Evolutionary conservation across 441 rosid species (phyloP).

Genomic region (Erysimum cheiri): DNA sequence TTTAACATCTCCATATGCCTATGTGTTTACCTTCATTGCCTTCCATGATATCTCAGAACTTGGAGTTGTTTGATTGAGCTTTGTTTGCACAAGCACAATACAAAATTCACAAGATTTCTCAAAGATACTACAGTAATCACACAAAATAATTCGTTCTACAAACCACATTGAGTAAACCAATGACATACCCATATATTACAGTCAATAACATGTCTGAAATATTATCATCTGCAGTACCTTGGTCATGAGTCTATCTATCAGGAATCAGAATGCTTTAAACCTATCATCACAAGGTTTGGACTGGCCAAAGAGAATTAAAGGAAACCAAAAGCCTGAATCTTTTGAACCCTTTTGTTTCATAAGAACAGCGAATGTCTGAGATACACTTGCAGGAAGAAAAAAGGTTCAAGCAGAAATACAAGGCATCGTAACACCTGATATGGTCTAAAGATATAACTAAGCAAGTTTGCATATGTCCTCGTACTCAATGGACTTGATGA

Average conservation of each 20-base stretch:
- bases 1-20: too few relatives aligned
- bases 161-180: constrained; percentile 1
- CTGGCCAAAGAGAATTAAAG: neutral
- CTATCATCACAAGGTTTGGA: neutral
- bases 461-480: constrained; percentile 91
- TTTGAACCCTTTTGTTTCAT: constrained; percentile 5
- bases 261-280: constrained; percentile 11
- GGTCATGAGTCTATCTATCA: constrained; percentile 23
- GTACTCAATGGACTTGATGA: constrained; percentile 81
- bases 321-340: constrained; percentile 20
- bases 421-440: neutral
- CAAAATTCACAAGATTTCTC: constrained; percentile 19
- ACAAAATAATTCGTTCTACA: neutral
- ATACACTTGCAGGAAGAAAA: constrained; percentile 14
- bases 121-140: constrained; percentile 9
- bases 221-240: constrained; percentile 21
- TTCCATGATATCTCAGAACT: neutral
- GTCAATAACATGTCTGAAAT: constrained; percentile 20
- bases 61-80: neutral
- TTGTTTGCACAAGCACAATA: neutral
- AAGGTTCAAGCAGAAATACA: constrained; percentile 11
- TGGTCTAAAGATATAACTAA: constrained; percentile 39
- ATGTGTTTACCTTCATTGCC: too few relatives aligned
- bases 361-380: constrained; percentile 14
- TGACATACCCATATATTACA: constrained; percentile 5